Percentiles rank a stretch among this genome's conserved stretches.
These are phyloP conservation scores for Gonium pectorale DNA, from an alignment of 139 green algal genomes.

Conservation along the genomic window DNA sequence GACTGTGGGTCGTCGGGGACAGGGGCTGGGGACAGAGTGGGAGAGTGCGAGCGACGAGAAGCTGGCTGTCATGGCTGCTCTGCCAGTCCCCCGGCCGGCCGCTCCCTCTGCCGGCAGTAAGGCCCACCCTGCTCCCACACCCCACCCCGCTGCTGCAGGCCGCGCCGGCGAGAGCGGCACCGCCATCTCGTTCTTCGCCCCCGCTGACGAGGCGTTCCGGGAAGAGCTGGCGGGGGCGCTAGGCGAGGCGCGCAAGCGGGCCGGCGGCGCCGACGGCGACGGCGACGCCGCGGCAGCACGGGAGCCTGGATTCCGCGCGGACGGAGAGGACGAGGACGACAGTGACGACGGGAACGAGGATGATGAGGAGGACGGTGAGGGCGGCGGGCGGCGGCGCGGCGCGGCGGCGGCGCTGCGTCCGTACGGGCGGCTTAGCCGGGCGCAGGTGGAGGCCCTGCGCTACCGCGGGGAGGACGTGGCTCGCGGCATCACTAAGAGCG, in stretches of 20 bases:
- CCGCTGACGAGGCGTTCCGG: slow-evolving; percentile 39
- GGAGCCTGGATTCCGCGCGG: slow-evolving; percentile 25
- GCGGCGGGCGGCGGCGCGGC: slow-evolving; percentile 45
- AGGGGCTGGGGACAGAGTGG: no score
- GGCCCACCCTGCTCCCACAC: no score
- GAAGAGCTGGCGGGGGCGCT: slow-evolving; percentile 19
- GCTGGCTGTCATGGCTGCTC: no score
- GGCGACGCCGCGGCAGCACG: not conserved
- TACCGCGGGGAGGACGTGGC: slow-evolving; percentile 91
- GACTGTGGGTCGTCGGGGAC: no score
- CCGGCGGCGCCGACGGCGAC: not conserved
- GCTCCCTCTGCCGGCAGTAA: no score
- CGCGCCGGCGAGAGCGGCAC: slow-evolving; percentile 79
- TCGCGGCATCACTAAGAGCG: slow-evolving; percentile 77
- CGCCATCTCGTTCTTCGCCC: slow-evolving; percentile 75
- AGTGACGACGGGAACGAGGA: slow-evolving; percentile 33
- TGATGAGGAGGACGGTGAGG: not conserved
- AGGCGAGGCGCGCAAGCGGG: not conserved
- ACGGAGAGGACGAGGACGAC: slow-evolving; percentile 30
- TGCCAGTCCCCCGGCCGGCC: no score
- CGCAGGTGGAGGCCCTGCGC: slow-evolving; percentile 72
- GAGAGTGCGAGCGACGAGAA: no score
- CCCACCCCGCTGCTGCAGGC: slow-evolving; percentile 57
- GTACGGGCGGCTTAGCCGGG: slow-evolving; percentile 66
- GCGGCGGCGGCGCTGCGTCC: slow-evolving; percentile 48